Evolutionary conservation across 768 basidiomycete species (phyloP), one percentile per base, ranked within the genome.

Genomic region (Saitozyma sp.): DNA sequence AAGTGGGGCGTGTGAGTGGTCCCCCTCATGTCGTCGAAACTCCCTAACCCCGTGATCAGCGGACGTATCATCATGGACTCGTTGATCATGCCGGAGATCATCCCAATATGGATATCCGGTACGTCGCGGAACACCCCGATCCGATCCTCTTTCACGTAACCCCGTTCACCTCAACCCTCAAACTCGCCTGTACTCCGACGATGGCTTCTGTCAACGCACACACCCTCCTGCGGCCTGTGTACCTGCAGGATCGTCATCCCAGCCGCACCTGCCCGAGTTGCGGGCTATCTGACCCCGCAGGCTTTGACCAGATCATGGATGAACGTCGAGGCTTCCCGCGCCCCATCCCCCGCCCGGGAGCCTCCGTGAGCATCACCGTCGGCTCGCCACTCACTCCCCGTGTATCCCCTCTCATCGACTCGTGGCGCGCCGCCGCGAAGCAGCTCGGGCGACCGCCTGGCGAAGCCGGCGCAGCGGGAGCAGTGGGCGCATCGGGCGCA

Each of bases 61-160:
- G 91, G 90, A 45, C 85, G 92, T 29, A 89, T 96, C 41, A 75
- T 98, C 50, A 92, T 88, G 85, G 86, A 88, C 59, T 81, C 83
- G 9, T 76, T 82, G 13, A 70, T 82, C n/a, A 84, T 86, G 50
- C 94, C 94, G 2, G 78, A 87, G 19, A 86, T 96, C 61, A 88
- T 98, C 65, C 94, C 94, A 2, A 90, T 96, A 84, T 98, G 92
- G 92, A 82, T 97, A 11, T 88, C 89, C n/a, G 88, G 88, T 84
- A 56, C n/a, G 81, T 29, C 29, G 29, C 29, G 29, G 29, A 29
- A 29, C 29, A 29, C 29, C 29, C 61, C 50, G 29, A 29, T 29
- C 29, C 29, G 29, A 29, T 37, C 29, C 46, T 50, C 45, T 42
- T 13, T 29, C 29, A 29, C 6, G 54, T 42, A 8, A 39, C 39